phyloP scores from a whole-genome alignment of 768 basidiomycete species.

The Pleurotus eryngii region DNA sequence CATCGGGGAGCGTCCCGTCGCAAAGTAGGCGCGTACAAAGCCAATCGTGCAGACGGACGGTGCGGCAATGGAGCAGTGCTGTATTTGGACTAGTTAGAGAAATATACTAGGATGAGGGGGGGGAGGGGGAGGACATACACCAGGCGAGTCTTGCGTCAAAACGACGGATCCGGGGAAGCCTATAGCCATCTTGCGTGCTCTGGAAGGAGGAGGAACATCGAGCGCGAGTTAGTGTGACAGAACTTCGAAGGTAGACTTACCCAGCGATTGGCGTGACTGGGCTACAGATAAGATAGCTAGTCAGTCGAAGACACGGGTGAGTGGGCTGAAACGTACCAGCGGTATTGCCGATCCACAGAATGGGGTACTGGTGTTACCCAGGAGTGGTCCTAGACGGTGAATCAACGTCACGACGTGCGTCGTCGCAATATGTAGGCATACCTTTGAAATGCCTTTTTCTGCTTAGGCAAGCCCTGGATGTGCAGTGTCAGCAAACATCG shows the following conservation, averaged over 20 bases:
- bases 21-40: slow-evolving; percentile 36
- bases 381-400: slow-evolving; percentile 26
- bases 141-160: slow-evolving; percentile 38
- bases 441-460: not conserved
- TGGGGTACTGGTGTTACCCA: slow-evolving; percentile 35
- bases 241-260: not conserved
- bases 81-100: slow-evolving; percentile 14
- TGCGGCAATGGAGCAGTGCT: slow-evolving; percentile 16
- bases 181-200: slow-evolving; percentile 36
- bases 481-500: not conserved
- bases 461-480: not conserved
- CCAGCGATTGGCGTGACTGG: slow-evolving; percentile 15
- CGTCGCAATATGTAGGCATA: not conserved
- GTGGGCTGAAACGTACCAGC: slow-evolving; percentile 20
- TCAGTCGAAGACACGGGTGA: not conserved
- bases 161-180: slow-evolving; percentile 37
- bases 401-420: not conserved
- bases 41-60: slow-evolving; percentile 20
- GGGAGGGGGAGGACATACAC: slow-evolving; percentile 23
- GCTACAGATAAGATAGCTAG: not conserved
- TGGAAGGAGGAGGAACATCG: slow-evolving; percentile 8
- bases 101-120: slow-evolving; percentile 11
- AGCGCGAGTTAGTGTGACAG: not conserved
- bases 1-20: slow-evolving; percentile 33
- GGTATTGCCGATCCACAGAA: slow-evolving; percentile 40